A percentile compares a stretch with the other conserved stretches of the same genome.
phyloP scores from a whole-genome alignment of 768 basidiomycete species.

The Podaxis sp. region DNA sequence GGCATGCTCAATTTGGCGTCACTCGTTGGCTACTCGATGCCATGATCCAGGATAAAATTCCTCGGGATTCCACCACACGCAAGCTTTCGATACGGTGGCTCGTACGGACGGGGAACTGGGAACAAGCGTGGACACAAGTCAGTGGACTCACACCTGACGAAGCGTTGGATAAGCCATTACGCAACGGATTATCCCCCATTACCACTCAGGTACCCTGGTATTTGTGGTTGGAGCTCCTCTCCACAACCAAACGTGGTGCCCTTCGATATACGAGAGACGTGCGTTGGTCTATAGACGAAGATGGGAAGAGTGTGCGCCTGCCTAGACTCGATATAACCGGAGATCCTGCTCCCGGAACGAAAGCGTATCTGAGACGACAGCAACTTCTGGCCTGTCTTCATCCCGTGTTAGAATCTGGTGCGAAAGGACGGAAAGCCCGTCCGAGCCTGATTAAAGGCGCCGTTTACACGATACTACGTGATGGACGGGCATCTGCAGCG shows the following conservation, averaged over 20 bases:
- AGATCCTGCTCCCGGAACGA: conserved; percentile 10
- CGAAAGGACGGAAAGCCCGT: neutral
- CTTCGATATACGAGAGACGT: conserved; percentile 22
- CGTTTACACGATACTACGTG: conserved; percentile 47
- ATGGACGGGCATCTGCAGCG: conserved; percentile 39
- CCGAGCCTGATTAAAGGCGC: conserved; percentile 10
- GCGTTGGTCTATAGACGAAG: conserved; percentile 3
- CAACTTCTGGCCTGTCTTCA: conserved; percentile 19
- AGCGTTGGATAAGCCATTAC: conserved; percentile 11
- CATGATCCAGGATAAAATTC: conserved; percentile 13
- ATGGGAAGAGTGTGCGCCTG: neutral
- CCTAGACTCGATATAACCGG: conserved; percentile 1
- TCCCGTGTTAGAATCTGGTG: conserved; percentile 14
- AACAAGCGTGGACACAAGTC: conserved; percentile 16
- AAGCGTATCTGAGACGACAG: conserved; percentile 16
- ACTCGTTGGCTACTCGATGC: conserved; percentile 15
- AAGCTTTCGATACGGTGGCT: conserved; percentile 18
- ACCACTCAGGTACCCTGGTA: conserved; percentile 36
- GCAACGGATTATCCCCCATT: conserved; percentile 4
- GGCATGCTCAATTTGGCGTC: conserved; percentile 18
- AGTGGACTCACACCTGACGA: conserved; percentile 11
- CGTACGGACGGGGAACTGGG: conserved; percentile 19
- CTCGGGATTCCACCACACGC: conserved; percentile 12
- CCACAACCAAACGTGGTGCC: conserved; percentile 30
- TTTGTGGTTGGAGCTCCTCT: conserved; percentile 53